Percentiles rank a stretch among this genome's conserved stretches.
Evolutionary conservation across 2,329 filamentous ascomycete genomes (phyloP).

Genomic region (Aspergillus clavatus): DNA sequence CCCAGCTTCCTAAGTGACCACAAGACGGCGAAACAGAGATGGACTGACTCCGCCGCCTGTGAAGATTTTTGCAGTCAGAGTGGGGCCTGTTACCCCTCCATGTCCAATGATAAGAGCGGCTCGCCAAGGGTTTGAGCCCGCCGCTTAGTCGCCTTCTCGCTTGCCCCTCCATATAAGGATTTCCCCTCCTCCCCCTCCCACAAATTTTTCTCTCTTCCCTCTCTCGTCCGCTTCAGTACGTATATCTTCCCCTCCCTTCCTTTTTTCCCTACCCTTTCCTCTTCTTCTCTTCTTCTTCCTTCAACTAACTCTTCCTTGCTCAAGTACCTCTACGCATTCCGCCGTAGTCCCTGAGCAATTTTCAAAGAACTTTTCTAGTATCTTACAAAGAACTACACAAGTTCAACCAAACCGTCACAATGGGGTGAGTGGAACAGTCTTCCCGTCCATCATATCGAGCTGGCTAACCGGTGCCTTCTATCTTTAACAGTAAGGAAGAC

Average conservation of each 20-base stretch:
- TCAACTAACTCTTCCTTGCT: constrained; percentile 26
- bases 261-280: constrained; percentile 9
- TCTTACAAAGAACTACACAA: constrained; percentile 47
- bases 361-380: constrained; percentile 40
- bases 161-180: constrained; percentile 47
- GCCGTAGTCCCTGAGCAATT: constrained; percentile 50
- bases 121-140: constrained; percentile 33
- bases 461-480: constrained; percentile 4
- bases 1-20: too few species aligned
- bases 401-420: constrained; percentile 48
- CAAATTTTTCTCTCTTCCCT: constrained; percentile 34
- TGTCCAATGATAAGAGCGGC: constrained; percentile 24
- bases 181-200: constrained; percentile 42
- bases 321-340: constrained; percentile 49
- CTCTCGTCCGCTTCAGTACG: constrained; percentile 45
- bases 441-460: not conserved
- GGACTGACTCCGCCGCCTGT: constrained; percentile 19
- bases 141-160: constrained; percentile 36
- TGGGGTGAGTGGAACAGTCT: constrained; percentile 51
- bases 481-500: constrained; percentile 72
- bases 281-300: constrained; percentile 21
- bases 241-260: constrained; percentile 33
- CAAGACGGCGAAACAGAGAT: too few species aligned
- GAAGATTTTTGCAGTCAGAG: constrained; percentile 30
- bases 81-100: constrained; percentile 24